A percentile compares a stretch with the other conserved stretches of the same genome.
Evolutionary conservation across 73 alveolate genomes (phyloP).

Genomic region (Halteria grandinella): DNA sequence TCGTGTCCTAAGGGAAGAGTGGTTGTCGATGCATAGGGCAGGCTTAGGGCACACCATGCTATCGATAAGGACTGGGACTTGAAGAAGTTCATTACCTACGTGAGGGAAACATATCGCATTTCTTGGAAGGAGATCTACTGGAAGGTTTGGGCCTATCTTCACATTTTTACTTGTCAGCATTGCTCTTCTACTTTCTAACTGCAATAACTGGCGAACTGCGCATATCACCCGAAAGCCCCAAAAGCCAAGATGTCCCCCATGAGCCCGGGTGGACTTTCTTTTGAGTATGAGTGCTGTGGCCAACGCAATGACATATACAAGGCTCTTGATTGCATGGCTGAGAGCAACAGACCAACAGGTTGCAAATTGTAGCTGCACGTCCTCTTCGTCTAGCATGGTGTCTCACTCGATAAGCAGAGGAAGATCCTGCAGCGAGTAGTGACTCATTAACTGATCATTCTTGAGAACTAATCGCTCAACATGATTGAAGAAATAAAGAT

Average conservation of each 20-base stretch:
- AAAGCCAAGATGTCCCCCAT: background rate
- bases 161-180: too few relatives aligned
- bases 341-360: slow-evolving; percentile 33
- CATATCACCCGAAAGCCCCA: background rate
- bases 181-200: too few relatives aligned
- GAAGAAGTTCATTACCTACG: slow-evolving; percentile 68
- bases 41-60: slow-evolving; percentile 59
- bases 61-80: slow-evolving; percentile 63
- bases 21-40: slow-evolving; percentile 54
- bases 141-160: slow-evolving; percentile 65
- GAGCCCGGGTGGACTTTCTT: slow-evolving; percentile 5
- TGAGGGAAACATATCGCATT: slow-evolving; percentile 65
- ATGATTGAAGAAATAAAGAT: slow-evolving; percentile 18
- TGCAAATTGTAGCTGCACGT: slow-evolving; percentile 50
- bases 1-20: slow-evolving; percentile 56
- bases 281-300: slow-evolving; percentile 40
- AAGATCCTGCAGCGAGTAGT: slow-evolving; percentile 11
- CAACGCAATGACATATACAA: slow-evolving; percentile 5
- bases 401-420: slow-evolving; percentile 19
- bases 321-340: slow-evolving; percentile 16
- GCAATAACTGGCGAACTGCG: too few relatives aligned
- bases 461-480: slow-evolving; percentile 4
- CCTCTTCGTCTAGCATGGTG: background rate
- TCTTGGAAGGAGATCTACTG: slow-evolving; percentile 74
- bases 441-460: slow-evolving; percentile 25